phyloP scores from a whole-genome alignment of 768 basidiomycete genomes.

The Agrocybe pediades region DNA sequence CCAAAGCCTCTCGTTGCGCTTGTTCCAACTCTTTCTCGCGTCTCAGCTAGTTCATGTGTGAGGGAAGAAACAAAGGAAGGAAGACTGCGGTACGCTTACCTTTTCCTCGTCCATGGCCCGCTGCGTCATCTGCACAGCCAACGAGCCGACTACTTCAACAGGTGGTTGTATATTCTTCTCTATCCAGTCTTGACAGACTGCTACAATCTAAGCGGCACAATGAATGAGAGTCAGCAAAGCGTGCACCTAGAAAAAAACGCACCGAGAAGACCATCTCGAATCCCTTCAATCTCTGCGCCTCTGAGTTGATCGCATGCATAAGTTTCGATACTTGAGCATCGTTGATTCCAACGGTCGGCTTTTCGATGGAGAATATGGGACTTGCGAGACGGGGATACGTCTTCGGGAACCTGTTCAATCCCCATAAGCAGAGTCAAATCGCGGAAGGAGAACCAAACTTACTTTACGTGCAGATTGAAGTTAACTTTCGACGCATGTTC shows the following conservation, averaged over 20 bases:
- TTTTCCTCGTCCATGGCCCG: slow-evolving; percentile 71
- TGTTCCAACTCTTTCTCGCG: slow-evolving; percentile 58
- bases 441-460: slow-evolving; percentile 23
- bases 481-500: slow-evolving; percentile 57
- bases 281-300: slow-evolving; percentile 67
- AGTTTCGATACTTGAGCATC: slow-evolving; percentile 60
- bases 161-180: slow-evolving; percentile 54
- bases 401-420: slow-evolving; percentile 63
- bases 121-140: slow-evolving; percentile 78
- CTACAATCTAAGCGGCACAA: slow-evolving; percentile 47
- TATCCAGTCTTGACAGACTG: slow-evolving; percentile 74
- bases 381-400: slow-evolving; percentile 77
- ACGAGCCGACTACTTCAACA: slow-evolving; percentile 63
- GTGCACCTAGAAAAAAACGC: slow-evolving; percentile 16
- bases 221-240: slow-evolving; percentile 1
- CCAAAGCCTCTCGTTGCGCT: slow-evolving; percentile 50
- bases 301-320: slow-evolving; percentile 58
- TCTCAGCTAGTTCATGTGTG: slow-evolving; percentile 42
- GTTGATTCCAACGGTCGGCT: slow-evolving; percentile 60
- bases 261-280: slow-evolving; percentile 83
- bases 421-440: slow-evolving; percentile 2
- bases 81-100: slow-evolving; percentile 37
- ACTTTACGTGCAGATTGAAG: slow-evolving; percentile 75
- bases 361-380: slow-evolving; percentile 69
- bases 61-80: neutral